These are phyloP conservation scores for Juncus inflexus DNA, from an alignment of 176 grass and related monocot species.

Conservation along the genomic window DNA sequence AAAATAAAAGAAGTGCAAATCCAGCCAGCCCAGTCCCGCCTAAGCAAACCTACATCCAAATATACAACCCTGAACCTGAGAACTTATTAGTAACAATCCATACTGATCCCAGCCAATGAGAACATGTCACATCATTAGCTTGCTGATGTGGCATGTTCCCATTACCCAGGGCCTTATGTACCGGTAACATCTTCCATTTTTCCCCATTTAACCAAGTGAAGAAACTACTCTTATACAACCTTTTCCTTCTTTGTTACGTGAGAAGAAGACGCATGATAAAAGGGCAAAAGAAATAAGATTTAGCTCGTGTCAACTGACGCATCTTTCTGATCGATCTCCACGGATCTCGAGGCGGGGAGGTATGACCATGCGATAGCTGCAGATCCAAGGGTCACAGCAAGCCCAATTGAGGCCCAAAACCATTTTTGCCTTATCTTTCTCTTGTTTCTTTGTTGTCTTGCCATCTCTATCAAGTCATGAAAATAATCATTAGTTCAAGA, in stretches of 20 bases:
- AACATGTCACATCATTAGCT: constrained; percentile 33
- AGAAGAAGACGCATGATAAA: neutral
- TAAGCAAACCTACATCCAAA: neutral
- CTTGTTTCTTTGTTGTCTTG: constrained; percentile 55
- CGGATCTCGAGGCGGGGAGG: constrained; percentile 41
- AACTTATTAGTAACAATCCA: constrained; percentile 14
- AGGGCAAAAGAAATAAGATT: constrained; percentile 3
- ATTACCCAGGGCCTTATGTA: too few relatives aligned
- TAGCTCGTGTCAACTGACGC: constrained; percentile 3
- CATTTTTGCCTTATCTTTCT: constrained; percentile 83
- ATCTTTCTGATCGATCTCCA: constrained; percentile 22
- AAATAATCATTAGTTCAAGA: too few relatives aligned
- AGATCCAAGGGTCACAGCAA: constrained; percentile 58
- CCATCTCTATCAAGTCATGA: constrained; percentile 52
- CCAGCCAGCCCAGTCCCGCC: neutral
- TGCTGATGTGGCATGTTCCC: too few relatives aligned
- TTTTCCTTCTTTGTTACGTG: constrained; percentile 20
- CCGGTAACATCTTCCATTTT: too few relatives aligned
- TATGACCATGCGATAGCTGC: constrained; percentile 80
- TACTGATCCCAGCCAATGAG: constrained; percentile 29
- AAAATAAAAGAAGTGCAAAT: constrained; percentile 9
- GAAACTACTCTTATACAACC: constrained; percentile 36
- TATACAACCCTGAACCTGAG: too few relatives aligned
- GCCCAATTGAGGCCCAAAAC: constrained; percentile 87
- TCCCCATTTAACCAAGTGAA: neutral